These are phyloP conservation scores for Petrea volubilis DNA, from an alignment of 257 asterid species.

Conservation along the genomic window DNA sequence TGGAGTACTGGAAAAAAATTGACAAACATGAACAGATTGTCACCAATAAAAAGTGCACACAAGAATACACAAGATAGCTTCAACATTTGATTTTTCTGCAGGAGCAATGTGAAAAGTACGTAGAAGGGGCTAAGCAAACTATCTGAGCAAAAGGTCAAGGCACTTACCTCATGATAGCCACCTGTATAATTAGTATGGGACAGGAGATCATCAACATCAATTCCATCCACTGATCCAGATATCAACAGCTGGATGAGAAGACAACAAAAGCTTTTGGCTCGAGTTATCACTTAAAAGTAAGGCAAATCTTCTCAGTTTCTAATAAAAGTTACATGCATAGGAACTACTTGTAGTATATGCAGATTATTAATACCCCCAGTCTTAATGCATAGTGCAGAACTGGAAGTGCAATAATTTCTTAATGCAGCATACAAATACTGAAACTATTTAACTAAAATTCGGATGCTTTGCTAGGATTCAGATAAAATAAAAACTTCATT, in stretches of 20 bases:
- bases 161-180: conserved; percentile 79
- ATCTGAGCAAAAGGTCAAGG: conserved; percentile 5
- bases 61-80: conserved; percentile 15
- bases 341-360: background rate
- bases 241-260: conserved; percentile 72
- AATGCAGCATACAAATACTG: no score
- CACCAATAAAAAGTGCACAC: background rate
- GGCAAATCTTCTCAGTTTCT: background rate
- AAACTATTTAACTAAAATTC: no score
- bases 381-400: no score
- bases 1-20: no score
- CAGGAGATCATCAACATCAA: conserved; percentile 84
- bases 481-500: background rate
- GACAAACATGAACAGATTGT: background rate
- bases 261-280: conserved; percentile 7
- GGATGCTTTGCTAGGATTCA: background rate
- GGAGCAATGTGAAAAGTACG: background rate
- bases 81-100: background rate
- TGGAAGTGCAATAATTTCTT: no score
- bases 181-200: conserved; percentile 82
- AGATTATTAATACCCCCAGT: background rate
- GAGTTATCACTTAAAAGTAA: background rate
- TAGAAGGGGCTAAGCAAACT: background rate
- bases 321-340: background rate
- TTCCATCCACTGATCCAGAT: conserved; percentile 90